Base-by-base conservation (phyloP, 2,329 filamentous ascomycete species). In the Epichloe sp. region DNA sequence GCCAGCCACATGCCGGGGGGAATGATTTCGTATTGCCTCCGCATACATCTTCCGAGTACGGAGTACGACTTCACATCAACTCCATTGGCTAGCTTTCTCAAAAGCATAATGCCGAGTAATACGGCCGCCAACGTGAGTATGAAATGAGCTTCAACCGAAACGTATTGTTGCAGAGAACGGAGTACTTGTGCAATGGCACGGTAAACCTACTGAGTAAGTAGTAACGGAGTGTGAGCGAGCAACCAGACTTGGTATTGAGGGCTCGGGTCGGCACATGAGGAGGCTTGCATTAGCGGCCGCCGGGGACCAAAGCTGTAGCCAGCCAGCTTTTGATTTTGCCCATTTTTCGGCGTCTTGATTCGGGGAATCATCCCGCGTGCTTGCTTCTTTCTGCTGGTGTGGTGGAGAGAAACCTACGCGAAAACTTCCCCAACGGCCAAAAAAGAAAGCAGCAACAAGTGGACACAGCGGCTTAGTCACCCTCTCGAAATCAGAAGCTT, bases 231-330 rank as follows among this genome's bases (percentile, higher is more conserved):
- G n/a, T 4, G n/a, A 38, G 36, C 36, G 3, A 19, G 19, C 19
- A 38, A 38, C 36, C n/a, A 15, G 14, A n/a, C 7, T n/a, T 21
- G 19, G 34, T 21, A 37, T 43, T 15, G 26, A 36, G 38, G 23
- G 17, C 19, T 11, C n/a, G 15, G n/a, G 44, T 42, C 48, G 53
- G 52, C 53, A 51, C 46, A 54, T 54, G 34, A 23, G 38, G 45
- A 48, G 52, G 54, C 54, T 48, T 55, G 53, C 54, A 55, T 50
- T 56, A 57, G 56, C 52, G 52, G 43, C 50, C 50, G 38, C 42
- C 37, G 12, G 35, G 35, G 48, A 54, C 11, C 42, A 15, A 31
- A 8, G 26, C 7, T 1, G 26, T 26, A 7, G 26, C 26, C 26
- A 26, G 26, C 26, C 26, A 26, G 26, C 26, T 26, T 26, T 26